Conservation (phyloP, 179 eudicot species). For the Gypsophila paniculata region DNA sequence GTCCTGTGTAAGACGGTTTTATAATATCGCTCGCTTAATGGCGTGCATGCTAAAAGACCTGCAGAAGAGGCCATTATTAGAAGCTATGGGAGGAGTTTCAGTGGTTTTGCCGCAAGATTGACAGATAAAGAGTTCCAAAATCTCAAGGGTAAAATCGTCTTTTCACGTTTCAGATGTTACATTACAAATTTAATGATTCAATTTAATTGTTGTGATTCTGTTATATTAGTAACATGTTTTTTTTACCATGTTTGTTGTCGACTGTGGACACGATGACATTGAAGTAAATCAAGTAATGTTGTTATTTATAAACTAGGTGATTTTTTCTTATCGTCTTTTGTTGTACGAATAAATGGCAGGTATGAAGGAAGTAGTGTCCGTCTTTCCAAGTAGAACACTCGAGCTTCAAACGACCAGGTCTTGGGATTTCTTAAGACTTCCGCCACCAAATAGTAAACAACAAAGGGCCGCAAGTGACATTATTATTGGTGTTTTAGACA, state of each 20-base stretch:
- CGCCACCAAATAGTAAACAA: background rate
- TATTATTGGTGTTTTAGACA: conserved; percentile 49
- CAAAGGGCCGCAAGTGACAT: conserved; percentile 33
- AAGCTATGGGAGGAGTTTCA: conserved; percentile 14
- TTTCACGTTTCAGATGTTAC: too few relatives aligned
- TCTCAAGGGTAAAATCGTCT: conserved; percentile 13
- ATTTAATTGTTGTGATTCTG: too few relatives aligned
- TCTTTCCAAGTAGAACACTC: conserved; percentile 50
- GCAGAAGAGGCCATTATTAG: conserved; percentile 12
- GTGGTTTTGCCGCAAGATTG: conserved; percentile 17
- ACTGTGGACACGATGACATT: too few relatives aligned
- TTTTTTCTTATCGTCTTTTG: background rate
- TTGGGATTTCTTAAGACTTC: conserved; percentile 72
- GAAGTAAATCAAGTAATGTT: background rate
- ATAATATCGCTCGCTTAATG: too few relatives aligned
- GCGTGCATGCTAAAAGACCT: background rate
- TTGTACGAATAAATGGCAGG: background rate
- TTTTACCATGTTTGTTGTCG: too few relatives aligned
- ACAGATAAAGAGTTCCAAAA: conserved; percentile 10
- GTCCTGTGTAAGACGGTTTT: too few relatives aligned
- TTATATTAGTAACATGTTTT: too few relatives aligned
- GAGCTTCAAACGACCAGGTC: conserved; percentile 67
- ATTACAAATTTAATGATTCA: too few relatives aligned
- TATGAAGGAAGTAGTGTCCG: conserved; percentile 42
- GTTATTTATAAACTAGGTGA: background rate